Evolutionary conservation across 495 filamentous ascomycete species (phyloP).

Genomic region (Xylaria palmicola): DNA sequence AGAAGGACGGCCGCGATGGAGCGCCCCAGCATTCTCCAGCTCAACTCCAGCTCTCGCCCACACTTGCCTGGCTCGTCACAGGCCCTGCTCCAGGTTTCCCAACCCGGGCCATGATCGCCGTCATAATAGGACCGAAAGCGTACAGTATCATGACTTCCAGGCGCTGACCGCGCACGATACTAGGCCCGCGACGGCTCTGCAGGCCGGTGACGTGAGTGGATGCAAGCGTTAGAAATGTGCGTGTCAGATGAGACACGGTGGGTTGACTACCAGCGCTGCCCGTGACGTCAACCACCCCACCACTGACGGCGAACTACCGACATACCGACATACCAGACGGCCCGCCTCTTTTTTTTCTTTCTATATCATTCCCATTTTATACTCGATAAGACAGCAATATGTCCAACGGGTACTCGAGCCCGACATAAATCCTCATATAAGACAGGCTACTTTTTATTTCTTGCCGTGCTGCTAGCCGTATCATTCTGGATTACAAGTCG

Average conservation of each 20-base stretch:
- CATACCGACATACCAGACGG: neutral
- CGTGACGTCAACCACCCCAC: conserved; percentile 1
- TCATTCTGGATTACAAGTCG: too few relatives aligned
- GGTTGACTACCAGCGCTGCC: neutral
- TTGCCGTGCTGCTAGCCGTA: too few relatives aligned
- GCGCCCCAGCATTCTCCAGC: conserved; percentile 3
- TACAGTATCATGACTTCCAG: neutral
- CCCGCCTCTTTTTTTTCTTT: neutral
- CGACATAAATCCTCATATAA: too few relatives aligned
- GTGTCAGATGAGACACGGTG: conserved; percentile 8
- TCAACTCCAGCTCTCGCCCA: neutral
- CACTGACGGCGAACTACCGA: neutral
- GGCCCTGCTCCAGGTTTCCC: neutral
- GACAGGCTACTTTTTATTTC: too few relatives aligned
- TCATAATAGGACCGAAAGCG: conserved; percentile 10
- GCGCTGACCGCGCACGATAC: neutral
- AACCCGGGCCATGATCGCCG: neutral
- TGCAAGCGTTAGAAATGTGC: conserved; percentile 1
- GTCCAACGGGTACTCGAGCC: too few relatives aligned
- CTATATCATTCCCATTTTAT: too few relatives aligned
- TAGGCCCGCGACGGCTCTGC: neutral
- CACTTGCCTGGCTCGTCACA: neutral
- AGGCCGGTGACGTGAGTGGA: conserved; percentile 4
- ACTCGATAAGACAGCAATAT: too few relatives aligned
- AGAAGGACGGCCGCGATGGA: neutral